Evolutionary conservation across 1,284 basidiomycete genomes (phyloP).

Genomic region (Golubevia pallescens): DNA sequence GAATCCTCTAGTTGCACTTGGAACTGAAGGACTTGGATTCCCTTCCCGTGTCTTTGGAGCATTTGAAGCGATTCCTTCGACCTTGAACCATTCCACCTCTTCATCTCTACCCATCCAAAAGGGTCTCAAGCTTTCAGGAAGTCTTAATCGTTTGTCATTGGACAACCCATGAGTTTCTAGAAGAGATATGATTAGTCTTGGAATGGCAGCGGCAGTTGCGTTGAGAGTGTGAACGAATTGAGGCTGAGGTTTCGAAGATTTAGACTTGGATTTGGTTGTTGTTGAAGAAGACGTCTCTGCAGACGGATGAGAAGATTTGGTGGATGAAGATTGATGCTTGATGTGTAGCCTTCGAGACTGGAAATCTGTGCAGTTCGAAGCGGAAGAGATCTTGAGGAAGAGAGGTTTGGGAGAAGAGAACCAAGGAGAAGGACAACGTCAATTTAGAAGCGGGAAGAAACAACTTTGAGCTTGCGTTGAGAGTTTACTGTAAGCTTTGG

Average conservation of each 20-base stretch:
- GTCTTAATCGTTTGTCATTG: too few species aligned
- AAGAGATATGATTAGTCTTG: slow-evolving; percentile 51
- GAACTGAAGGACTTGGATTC: slow-evolving; percentile 9
- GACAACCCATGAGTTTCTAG: slow-evolving; percentile 45
- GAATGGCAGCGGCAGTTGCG: slow-evolving; percentile 56
- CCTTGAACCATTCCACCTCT: slow-evolving; percentile 4
- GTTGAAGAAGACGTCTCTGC: too few species aligned
- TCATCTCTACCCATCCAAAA: too few species aligned
- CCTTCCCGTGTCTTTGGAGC: not conserved
- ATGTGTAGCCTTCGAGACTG: slow-evolving; percentile 49
- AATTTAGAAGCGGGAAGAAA: not conserved
- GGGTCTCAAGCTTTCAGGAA: too few species aligned
- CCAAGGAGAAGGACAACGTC: not conserved
- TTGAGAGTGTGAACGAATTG: slow-evolving; percentile 51
- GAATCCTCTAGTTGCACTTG: not conserved
- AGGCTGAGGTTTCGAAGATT: not conserved
- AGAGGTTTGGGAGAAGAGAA: slow-evolving; percentile 32
- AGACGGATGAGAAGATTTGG: too few species aligned
- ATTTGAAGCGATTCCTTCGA: not conserved
- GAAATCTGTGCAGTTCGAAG: slow-evolving; percentile 48
- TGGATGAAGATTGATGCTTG: slow-evolving; percentile 9
- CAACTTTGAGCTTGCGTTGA: not conserved
- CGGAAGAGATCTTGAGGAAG: not conserved
- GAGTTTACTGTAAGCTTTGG: not conserved
- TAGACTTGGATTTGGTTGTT: too few species aligned